These are phyloP conservation scores for Tricholoma flavovirens DNA, from an alignment of 768 basidiomycete genomes.

Conservation along the genomic window DNA sequence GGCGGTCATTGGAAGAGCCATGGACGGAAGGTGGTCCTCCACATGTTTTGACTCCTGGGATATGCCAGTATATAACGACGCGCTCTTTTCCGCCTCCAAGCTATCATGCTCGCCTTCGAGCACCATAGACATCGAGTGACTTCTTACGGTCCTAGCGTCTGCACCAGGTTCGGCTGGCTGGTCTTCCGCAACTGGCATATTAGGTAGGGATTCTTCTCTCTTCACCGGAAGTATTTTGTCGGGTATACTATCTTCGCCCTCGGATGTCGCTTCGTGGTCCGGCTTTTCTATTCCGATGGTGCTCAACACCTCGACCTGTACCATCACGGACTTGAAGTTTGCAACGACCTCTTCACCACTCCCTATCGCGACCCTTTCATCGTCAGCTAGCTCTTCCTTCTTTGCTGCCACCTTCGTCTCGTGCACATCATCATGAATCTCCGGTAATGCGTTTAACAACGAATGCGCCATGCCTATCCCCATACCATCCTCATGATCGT, in stretches of 20 bases:
- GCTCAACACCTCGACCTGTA: not conserved
- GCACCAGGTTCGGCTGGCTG: not conserved
- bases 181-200: not conserved
- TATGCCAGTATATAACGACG: not conserved
- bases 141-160: not conserved
- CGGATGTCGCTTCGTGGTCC: not conserved
- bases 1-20: not conserved
- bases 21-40: not conserved
- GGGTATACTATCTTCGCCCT: not conserved
- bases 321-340: not conserved
- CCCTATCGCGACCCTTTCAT: not conserved
- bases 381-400: not conserved
- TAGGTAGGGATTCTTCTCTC: not conserved
- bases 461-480: conserved; percentile 65
- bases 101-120: not conserved
- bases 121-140: not conserved
- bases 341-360: not conserved
- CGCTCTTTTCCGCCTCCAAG: not conserved
- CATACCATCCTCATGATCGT: conserved; percentile 41
- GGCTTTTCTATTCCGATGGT: too few species aligned
- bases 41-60: not conserved
- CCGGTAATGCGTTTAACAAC: conserved; percentile 58
- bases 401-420: conserved; percentile 1
- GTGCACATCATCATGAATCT: conserved; percentile 40
- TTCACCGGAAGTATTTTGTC: not conserved